Evolutionary conservation across 2,329 filamentous ascomycete species (phyloP).

Genomic region (Aureobasidium sp.): DNA sequence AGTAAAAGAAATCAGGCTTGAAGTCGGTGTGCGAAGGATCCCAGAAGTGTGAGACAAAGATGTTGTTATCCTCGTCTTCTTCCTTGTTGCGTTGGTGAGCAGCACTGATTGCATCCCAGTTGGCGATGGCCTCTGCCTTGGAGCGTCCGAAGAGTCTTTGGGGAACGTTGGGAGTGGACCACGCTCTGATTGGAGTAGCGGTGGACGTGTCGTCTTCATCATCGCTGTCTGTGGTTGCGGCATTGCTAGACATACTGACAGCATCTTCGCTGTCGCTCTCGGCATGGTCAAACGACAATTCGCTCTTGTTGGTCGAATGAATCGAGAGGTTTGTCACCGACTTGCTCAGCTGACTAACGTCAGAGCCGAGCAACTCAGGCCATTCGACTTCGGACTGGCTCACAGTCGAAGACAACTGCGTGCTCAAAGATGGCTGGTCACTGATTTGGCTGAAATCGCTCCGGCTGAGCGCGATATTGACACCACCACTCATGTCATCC

Average conservation of each 20-base stretch:
- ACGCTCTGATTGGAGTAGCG: constrained; percentile 7
- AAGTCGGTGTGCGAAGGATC: constrained; percentile 44
- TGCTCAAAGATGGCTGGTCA: neutral
- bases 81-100: constrained; percentile 3
- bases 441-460: constrained; percentile 1
- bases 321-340: constrained; percentile 9
- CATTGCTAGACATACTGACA: neutral
- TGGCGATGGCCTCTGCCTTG: constrained; percentile 23
- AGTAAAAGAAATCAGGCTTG: constrained; percentile 37
- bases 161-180: constrained; percentile 15
- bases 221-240: neutral
- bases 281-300: neutral
- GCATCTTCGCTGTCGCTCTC: neutral
- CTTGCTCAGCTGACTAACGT: neutral
- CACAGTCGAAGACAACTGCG: neutral
- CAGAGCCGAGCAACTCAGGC: constrained; percentile 15
- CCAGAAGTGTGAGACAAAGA: constrained; percentile 34
- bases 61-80: constrained; percentile 22
- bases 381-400: constrained; percentile 5
- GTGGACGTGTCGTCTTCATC: constrained; percentile 1
- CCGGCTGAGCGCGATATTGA: neutral
- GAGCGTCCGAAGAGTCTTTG: constrained; percentile 25
- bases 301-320: neutral
- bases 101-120: constrained; percentile 21
- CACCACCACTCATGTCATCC: neutral